Evolutionary conservation across 2,329 filamentous ascomycete genomes (phyloP).

Genomic region (Penicillium sp.): DNA sequence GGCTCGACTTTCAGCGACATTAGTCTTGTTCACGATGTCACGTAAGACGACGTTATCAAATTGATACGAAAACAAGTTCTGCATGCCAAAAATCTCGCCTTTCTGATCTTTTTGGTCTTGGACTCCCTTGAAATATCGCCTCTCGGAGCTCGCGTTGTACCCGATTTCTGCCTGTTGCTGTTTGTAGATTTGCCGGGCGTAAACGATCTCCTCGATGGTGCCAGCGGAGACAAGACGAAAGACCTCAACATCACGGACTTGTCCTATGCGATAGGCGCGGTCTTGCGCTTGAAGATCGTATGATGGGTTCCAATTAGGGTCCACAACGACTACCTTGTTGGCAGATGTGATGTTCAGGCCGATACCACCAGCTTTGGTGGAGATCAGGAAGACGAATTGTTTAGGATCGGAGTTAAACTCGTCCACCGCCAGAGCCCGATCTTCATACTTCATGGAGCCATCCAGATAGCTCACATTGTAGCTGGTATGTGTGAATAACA

Average conservation of each 20-base stretch:
- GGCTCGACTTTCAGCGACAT: slow-evolving; percentile 87
- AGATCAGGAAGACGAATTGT: slow-evolving; percentile 95
- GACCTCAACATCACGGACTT: slow-evolving; percentile 89
- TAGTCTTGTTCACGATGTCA: slow-evolving; percentile 98
- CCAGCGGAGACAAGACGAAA: slow-evolving; percentile 88
- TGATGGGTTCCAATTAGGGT: slow-evolving; percentile 96
- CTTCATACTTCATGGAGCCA: slow-evolving; percentile 78
- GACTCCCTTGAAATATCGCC: slow-evolving; percentile 92
- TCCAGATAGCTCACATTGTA: slow-evolving; percentile 93
- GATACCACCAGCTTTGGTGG: slow-evolving; percentile 87
- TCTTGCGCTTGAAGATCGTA: slow-evolving; percentile 96
- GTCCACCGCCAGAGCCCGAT: slow-evolving; percentile 78
- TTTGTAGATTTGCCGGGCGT: slow-evolving; percentile 96
- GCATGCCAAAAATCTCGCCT: slow-evolving; percentile 89
- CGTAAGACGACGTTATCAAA: slow-evolving; percentile 76
- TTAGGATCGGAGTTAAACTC: slow-evolving; percentile 85
- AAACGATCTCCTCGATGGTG: slow-evolving; percentile 96
- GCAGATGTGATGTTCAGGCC: slow-evolving; percentile 96
- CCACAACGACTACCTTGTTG: slow-evolving; percentile 96
- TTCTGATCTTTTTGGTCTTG: slow-evolving; percentile 80
- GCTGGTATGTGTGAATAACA: slow-evolving; percentile 81
- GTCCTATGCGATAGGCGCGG: slow-evolving; percentile 91
- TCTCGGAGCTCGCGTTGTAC: slow-evolving; percentile 87
- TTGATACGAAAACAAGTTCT: slow-evolving; percentile 82
- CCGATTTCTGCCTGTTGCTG: slow-evolving; percentile 98